Percentiles rank a stretch among this genome's conserved stretches.
phyloP scores from a whole-genome alignment of 768 basidiomycete species.

The Tylopilus subfusipes region DNA sequence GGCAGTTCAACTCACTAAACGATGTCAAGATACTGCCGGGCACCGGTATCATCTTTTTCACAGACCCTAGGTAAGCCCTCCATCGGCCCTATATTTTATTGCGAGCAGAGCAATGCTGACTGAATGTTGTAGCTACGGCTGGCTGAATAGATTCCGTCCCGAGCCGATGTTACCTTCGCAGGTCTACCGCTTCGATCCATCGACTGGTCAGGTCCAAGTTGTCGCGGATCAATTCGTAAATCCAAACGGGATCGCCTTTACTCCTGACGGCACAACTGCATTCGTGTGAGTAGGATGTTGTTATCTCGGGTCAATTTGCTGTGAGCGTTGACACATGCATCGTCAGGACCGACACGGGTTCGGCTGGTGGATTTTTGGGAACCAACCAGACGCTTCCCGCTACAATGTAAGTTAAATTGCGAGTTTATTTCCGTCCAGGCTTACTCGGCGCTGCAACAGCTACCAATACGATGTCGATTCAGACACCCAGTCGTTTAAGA shows the following conservation, averaged over 20 bases:
- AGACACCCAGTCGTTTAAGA: conserved; percentile 47
- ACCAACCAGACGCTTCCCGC: conserved; percentile 59
- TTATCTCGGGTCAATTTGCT: neutral
- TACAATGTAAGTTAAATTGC: conserved; percentile 51
- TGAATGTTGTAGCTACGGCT: conserved; percentile 51
- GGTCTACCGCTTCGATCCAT: conserved; percentile 71
- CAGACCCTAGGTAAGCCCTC: conserved; percentile 58
- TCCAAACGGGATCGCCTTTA: conserved; percentile 75
- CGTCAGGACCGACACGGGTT: conserved; percentile 31
- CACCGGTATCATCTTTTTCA: conserved; percentile 70
- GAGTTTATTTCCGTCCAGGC: neutral
- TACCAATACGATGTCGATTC: conserved; percentile 69
- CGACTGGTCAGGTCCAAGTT: conserved; percentile 59
- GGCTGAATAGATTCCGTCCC: conserved; percentile 62
- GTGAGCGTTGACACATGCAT: conserved; percentile 11
- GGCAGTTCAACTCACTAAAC: conserved; percentile 82
- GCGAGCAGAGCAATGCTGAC: neutral
- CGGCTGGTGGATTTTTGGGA: conserved; percentile 43
- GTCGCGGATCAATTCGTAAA: conserved; percentile 76
- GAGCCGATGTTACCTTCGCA: conserved; percentile 65
- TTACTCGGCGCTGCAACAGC: conserved; percentile 32
- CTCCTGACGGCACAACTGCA: conserved; percentile 55
- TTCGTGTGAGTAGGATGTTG: conserved; percentile 47
- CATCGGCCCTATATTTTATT: neutral
- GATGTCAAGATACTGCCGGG: conserved; percentile 71